These are phyloP conservation scores for Helotiales sp. DNA, from an alignment of 2,329 filamentous ascomycete genomes.

Conservation along the genomic window DNA sequence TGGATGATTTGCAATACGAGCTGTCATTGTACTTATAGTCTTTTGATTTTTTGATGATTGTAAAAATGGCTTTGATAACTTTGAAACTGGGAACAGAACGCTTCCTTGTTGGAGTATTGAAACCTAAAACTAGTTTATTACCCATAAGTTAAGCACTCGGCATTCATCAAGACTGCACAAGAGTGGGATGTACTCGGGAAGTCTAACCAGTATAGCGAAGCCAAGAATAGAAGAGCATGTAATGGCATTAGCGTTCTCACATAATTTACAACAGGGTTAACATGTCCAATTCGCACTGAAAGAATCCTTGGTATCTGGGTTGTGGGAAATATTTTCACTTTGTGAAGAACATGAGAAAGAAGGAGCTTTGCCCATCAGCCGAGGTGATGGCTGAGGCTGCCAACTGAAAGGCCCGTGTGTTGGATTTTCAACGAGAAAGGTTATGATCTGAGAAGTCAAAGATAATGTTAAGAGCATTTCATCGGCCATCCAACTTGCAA, in stretches of 20 bases:
- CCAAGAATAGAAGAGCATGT: neutral
- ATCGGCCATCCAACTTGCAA: neutral
- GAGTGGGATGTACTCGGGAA: neutral
- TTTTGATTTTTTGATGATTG: neutral
- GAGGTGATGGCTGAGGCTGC: conserved; percentile 7
- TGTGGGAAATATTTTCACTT: neutral
- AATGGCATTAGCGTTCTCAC: neutral
- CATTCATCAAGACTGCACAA: no score
- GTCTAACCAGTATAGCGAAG: neutral
- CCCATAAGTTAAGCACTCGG: no score
- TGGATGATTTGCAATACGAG: conserved; percentile 17
- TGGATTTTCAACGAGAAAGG: neutral
- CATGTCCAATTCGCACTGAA: neutral
- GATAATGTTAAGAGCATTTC: neutral
- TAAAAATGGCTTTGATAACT: neutral
- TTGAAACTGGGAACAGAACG: neutral
- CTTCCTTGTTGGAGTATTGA: neutral
- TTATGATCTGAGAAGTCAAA: neutral
- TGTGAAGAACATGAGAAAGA: neutral
- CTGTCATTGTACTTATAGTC: neutral
- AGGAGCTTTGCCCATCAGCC: neutral
- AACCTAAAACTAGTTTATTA: neutral
- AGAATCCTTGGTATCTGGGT: neutral
- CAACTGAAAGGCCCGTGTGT: neutral
- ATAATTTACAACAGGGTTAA: neutral